Percentiles rank a stretch among this genome's conserved stretches.
Conservation (phyloP, 2,329 filamentous ascomycete genomes). For the Colletotrichum cuscutae region DNA sequence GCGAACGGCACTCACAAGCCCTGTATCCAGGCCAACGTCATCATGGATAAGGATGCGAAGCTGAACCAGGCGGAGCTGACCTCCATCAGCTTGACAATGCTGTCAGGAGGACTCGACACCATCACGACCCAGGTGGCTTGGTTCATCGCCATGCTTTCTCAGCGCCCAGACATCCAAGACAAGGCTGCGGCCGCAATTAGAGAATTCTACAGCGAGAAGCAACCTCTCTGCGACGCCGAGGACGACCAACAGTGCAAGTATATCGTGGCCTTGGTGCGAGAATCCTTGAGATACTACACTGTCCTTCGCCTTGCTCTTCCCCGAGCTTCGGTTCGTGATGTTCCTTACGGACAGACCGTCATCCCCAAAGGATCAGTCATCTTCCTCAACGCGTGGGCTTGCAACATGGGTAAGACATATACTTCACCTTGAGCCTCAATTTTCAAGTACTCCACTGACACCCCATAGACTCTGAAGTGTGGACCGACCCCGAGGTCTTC, state of each 20-base stretch:
- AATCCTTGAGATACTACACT: constrained; percentile 71
- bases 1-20: constrained; percentile 68
- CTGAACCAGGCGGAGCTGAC: constrained; percentile 71
- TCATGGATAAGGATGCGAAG: constrained; percentile 70
- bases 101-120: constrained; percentile 74
- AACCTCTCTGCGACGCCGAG: constrained; percentile 67
- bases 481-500: constrained; percentile 62
- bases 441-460: neutral
- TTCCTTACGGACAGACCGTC: constrained; percentile 65
- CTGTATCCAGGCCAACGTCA: constrained; percentile 75
- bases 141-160: constrained; percentile 69
- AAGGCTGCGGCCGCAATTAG: constrained; percentile 68
- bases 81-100: constrained; percentile 75
- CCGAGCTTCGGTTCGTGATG: constrained; percentile 68
- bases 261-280: constrained; percentile 70
- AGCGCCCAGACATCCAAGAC: constrained; percentile 70
- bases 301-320: constrained; percentile 72
- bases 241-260: constrained; percentile 74
- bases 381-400: constrained; percentile 75
- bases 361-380: constrained; percentile 73
- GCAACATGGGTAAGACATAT: constrained; percentile 68
- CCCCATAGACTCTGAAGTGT: constrained; percentile 59
- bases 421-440: neutral
- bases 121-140: constrained; percentile 73
- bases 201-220: constrained; percentile 59